These are phyloP conservation scores for Coniochaeta sp. DNA, from an alignment of 2,329 filamentous ascomycete species.

Conservation along the genomic window DNA sequence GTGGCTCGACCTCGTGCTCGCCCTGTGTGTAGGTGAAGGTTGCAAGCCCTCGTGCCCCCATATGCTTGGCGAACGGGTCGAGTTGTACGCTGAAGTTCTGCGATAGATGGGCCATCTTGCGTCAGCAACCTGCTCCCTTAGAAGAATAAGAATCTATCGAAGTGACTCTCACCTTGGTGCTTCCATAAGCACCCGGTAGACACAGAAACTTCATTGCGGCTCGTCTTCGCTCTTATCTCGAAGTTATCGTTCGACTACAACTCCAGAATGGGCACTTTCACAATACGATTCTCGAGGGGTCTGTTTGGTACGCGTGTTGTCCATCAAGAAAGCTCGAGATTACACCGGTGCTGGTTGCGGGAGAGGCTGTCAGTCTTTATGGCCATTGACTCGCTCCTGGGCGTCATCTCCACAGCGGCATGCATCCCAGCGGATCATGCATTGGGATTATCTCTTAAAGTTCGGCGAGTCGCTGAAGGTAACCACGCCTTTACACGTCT, in stretches of 20 bases:
- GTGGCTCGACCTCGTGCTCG: conserved; percentile 13
- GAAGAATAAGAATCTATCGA: background rate
- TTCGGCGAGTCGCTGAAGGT: background rate
- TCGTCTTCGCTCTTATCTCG: background rate
- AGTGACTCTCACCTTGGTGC: conserved; percentile 12
- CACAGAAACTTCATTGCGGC: conserved; percentile 21
- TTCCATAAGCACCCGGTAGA: conserved; percentile 20
- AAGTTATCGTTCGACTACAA: background rate
- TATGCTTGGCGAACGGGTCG: conserved; percentile 14
- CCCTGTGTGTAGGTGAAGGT: conserved; percentile 15
- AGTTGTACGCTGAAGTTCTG: conserved; percentile 19
- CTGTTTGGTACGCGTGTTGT: background rate
- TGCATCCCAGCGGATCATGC: background rate
- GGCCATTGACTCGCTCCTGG: background rate
- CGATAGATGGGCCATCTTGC: background rate
- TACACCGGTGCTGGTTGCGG: background rate
- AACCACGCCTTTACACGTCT: background rate
- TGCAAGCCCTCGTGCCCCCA: conserved; percentile 11
- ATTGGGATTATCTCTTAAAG: too few species aligned
- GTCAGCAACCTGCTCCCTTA: background rate
- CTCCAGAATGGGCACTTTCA: background rate
- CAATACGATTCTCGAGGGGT: background rate
- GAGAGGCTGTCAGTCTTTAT: background rate
- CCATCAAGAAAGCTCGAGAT: background rate
- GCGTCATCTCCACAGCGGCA: background rate